These are phyloP conservation scores for Phytophthora foliorum DNA, from an alignment of 352 stramenopile genomes.

Conservation along the genomic window DNA sequence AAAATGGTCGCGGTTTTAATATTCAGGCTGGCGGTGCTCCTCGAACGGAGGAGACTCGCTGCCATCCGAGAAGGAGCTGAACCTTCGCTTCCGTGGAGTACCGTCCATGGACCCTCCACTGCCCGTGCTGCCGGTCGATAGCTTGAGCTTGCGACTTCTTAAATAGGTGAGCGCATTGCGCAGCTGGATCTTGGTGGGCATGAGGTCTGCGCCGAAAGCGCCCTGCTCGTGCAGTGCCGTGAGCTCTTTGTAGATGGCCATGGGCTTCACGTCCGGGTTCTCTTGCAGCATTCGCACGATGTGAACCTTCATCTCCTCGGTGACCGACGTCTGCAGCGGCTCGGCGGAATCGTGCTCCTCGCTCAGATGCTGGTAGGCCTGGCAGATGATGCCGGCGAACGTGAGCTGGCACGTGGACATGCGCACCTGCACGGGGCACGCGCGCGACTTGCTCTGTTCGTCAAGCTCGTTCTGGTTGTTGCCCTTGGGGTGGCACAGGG, in stretches of 20 bases:
- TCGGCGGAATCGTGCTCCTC: slow-evolving; percentile 82
- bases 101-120: slow-evolving; percentile 17
- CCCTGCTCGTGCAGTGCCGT: slow-evolving; percentile 60
- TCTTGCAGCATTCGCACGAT: slow-evolving; percentile 75
- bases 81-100: slow-evolving; percentile 53
- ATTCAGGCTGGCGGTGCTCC: slow-evolving; percentile 68
- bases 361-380: slow-evolving; percentile 82
- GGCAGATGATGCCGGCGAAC: slow-evolving; percentile 74
- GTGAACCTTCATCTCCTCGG: slow-evolving; percentile 80
- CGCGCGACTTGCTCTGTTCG: slow-evolving; percentile 44
- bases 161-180: slow-evolving; percentile 87
- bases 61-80: slow-evolving; percentile 62
- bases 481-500: slow-evolving; percentile 78
- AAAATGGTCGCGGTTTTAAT: slow-evolving; percentile 31
- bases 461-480: slow-evolving; percentile 40
- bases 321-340: slow-evolving; percentile 76
- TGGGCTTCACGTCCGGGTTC: slow-evolving; percentile 76
- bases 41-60: slow-evolving; percentile 65
- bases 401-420: slow-evolving; percentile 89
- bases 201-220: slow-evolving; percentile 74
- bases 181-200: slow-evolving; percentile 87
- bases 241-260: slow-evolving; percentile 83
- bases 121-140: slow-evolving; percentile 28
- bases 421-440: slow-evolving; percentile 76
- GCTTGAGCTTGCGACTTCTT: slow-evolving; percentile 76